Evolutionary conservation across 176 grass and related monocot species (phyloP).

Genomic region (Musa itinerans): DNA sequence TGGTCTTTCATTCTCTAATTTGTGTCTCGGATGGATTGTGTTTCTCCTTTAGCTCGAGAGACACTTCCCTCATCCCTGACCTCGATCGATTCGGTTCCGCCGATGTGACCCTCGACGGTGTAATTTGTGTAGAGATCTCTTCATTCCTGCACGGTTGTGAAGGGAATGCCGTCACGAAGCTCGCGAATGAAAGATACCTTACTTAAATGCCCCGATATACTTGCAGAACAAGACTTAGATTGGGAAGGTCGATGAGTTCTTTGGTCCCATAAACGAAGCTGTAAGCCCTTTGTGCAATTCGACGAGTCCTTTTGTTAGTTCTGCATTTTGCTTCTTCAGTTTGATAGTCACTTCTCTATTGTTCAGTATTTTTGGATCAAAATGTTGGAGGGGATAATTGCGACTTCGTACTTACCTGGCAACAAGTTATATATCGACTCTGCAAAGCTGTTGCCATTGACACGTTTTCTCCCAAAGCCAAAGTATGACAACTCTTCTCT

Average conservation of each 20-base stretch:
- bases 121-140: slow-evolving; percentile 53
- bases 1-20: too few relatives aligned
- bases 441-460: slow-evolving; percentile 72
- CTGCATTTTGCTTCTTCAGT: neutral
- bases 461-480: slow-evolving; percentile 77
- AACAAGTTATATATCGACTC: slow-evolving; percentile 92
- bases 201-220: slow-evolving; percentile 87
- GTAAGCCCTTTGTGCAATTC: slow-evolving; percentile 26
- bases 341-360: neutral
- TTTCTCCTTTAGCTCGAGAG: too few relatives aligned
- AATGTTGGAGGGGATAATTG: slow-evolving; percentile 82
- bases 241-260: slow-evolving; percentile 96
- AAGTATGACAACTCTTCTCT: slow-evolving; percentile 40
- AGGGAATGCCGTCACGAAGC: slow-evolving; percentile 78
- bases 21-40: too few relatives aligned
- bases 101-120: too few relatives aligned
- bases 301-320: too few relatives aligned
- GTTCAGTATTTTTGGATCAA: slow-evolving; percentile 79
- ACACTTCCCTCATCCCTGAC: too few relatives aligned
- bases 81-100: neutral
- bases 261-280: slow-evolving; percentile 94
- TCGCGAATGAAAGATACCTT: slow-evolving; percentile 95
- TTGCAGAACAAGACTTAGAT: slow-evolving; percentile 88
- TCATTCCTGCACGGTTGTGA: slow-evolving; percentile 84
- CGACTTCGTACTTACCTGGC: slow-evolving; percentile 52